Evolutionary conservation across 2,329 filamentous ascomycete genomes (phyloP).

Genomic region (Botrytis elliptica): DNA sequence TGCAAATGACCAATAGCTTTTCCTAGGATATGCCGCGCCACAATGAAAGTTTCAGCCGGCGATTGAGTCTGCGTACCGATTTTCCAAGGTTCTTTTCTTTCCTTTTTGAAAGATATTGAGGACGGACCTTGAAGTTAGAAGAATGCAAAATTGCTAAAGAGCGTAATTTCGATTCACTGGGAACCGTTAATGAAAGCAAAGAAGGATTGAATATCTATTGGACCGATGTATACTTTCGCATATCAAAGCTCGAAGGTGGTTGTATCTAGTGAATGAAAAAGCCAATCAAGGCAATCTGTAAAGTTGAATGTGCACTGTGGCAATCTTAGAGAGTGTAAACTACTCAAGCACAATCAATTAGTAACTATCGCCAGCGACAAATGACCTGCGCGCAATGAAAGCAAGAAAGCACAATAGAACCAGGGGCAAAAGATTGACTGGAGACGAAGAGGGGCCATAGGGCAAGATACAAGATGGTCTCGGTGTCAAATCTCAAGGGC

Average conservation of each 20-base stretch:
- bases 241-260: slow-evolving; percentile 22
- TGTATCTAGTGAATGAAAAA: slow-evolving; percentile 20
- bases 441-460: slow-evolving; percentile 12
- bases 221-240: slow-evolving; percentile 28
- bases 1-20: background rate
- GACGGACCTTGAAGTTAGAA: slow-evolving; percentile 31
- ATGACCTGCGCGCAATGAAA: slow-evolving; percentile 22
- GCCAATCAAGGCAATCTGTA: background rate
- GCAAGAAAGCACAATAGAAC: slow-evolving; percentile 4
- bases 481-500: slow-evolving; percentile 3
- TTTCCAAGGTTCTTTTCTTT: background rate
- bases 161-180: slow-evolving; percentile 35
- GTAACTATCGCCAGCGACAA: slow-evolving; percentile 25
- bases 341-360: slow-evolving; percentile 24
- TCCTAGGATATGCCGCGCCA: slow-evolving; percentile 6
- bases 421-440: slow-evolving; percentile 14
- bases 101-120: slow-evolving; percentile 23
- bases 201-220: slow-evolving; percentile 30
- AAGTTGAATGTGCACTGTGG: slow-evolving; percentile 1
- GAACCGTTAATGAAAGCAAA: slow-evolving; percentile 31
- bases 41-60: slow-evolving; percentile 18
- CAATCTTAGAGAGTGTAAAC: slow-evolving; percentile 1
- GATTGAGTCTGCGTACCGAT: slow-evolving; percentile 16
- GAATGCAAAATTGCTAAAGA: slow-evolving; percentile 30
- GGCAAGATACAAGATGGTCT: slow-evolving; percentile 9